Percentiles rank a stretch among this genome's conserved stretches.
Evolutionary conservation across 2,329 filamentous ascomycete genomes (phyloP).

Genomic region (Coniella vitis): DNA sequence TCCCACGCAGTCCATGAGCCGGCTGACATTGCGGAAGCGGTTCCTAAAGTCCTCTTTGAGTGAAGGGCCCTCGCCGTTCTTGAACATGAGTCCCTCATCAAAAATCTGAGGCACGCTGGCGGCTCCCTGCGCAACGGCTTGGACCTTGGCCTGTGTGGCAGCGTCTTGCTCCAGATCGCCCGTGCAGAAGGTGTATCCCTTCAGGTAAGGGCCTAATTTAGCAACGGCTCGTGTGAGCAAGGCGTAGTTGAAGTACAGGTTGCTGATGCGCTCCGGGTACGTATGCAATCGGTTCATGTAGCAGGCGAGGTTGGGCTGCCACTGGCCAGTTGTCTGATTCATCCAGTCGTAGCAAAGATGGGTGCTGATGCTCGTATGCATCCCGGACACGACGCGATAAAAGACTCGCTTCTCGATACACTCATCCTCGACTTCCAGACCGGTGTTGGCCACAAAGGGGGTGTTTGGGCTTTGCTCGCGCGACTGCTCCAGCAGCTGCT

Average conservation of each 20-base stretch:
- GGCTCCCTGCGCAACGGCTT: conserved; percentile 65
- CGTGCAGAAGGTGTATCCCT: conserved; percentile 82
- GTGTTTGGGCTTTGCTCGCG: conserved; percentile 48
- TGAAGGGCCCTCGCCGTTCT: conserved; percentile 63
- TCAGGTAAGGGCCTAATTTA: conserved; percentile 76
- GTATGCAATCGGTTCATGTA: conserved; percentile 80
- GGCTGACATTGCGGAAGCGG: conserved; percentile 92
- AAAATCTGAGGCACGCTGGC: conserved; percentile 74
- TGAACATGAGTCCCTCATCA: conserved; percentile 93
- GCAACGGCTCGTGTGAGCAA: conserved; percentile 86
- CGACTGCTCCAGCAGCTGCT: conserved; percentile 55
- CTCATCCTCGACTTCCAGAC: conserved; percentile 76
- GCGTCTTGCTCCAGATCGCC: conserved; percentile 75
- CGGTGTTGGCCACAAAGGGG: conserved; percentile 54
- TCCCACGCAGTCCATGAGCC: conserved; percentile 96
- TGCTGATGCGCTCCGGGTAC: conserved; percentile 86
- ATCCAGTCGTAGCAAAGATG: conserved; percentile 95
- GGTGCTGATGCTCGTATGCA: conserved; percentile 96
- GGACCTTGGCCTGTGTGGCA: conserved; percentile 73
- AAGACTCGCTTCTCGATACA: conserved; percentile 99
- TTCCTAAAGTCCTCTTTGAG: conserved; percentile 97
- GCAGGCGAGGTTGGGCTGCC: conserved; percentile 85
- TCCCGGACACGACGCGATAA: conserved; percentile 88
- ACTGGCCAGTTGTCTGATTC: conserved; percentile 89
- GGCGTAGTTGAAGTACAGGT: conserved; percentile 98